These are phyloP conservation scores for Nicotiana tomentosiformis DNA, from an alignment of 257 asterid genomes.

Conservation along the genomic window DNA sequence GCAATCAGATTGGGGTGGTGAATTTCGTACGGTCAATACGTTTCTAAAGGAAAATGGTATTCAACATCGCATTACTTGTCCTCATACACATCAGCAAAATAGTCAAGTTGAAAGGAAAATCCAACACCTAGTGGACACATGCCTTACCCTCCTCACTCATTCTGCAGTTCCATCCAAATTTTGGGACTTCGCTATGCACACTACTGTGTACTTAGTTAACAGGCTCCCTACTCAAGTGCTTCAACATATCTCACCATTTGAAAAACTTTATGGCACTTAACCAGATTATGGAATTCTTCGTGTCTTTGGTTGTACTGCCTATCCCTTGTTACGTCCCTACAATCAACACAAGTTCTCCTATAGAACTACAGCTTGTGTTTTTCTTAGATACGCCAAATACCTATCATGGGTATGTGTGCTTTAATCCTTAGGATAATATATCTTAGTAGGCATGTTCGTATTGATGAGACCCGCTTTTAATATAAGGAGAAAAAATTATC, in stretches of 20 bases:
- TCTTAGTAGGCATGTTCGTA: too few species aligned
- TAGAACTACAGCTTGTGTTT: neutral
- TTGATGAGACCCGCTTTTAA: too few species aligned
- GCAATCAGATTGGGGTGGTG: neutral
- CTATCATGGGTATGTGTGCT: neutral
- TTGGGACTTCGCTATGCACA: neutral
- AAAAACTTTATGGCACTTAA: too few species aligned
- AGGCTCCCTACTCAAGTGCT: neutral
- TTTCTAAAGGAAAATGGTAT: neutral
- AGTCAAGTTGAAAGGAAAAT: neutral
- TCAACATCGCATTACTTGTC: neutral
- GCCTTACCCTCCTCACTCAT: conserved; percentile 1
- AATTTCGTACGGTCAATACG: neutral
- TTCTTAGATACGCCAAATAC: neutral
- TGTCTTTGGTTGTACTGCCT: too few species aligned
- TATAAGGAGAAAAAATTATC: too few species aligned
- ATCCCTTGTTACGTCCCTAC: neutral
- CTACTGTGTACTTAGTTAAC: neutral
- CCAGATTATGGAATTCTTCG: too few species aligned
- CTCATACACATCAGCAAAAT: neutral
- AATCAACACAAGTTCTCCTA: neutral
- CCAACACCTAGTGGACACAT: neutral
- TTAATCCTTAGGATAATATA: too few species aligned
- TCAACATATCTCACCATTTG: neutral
- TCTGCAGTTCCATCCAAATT: neutral